Base-by-base conservation (phyloP, 2,329 filamentous ascomycete genomes). In the Salinomyces thailandicus region DNA sequence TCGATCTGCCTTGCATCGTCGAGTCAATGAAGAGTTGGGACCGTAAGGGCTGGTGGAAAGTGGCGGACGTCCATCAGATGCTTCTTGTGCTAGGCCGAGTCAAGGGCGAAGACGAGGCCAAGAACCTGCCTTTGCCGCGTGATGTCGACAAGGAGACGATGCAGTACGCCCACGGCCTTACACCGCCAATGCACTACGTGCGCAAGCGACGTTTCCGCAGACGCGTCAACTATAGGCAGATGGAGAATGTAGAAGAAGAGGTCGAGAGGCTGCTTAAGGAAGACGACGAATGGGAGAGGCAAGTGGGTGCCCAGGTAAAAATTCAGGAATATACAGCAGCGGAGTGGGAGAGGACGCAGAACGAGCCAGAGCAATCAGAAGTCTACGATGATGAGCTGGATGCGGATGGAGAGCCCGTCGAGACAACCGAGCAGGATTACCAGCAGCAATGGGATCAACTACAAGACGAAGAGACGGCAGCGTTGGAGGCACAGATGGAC, bases 11-110 rank as follows among this genome's bases (percentile, higher is more conserved):
- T 0, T 91, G 83, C 41, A 83, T 94, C 39, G 79, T 87, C 4
- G 86, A 94, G 57, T 81, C 79, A 5, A 86, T 91, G 81, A 94
- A 94, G 67, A 87, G 82, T 41, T 94, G 85, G 83, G 86, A 93
- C 57, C 79, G 79, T 53, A 85, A 83, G 53, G 74, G 79, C 13
- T 85, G 87, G 68, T 85, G 87, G 67, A 94, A 94, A 63, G 82
- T 83, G 6, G 81, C 83, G 19, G 86, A 94, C 54, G 75, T 93
- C 20, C 85, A 81, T 48, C 85, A 93, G 63, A 93, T 94, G 82
- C 71, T 93, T 22, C 64, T 93, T 5, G 82, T 89, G 1, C 74
- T 86, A 39, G 79, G 81, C 6, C 67, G 62, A 19, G 79, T 89
- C 13, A 63, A 68, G 31, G 78, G 61, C 54, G 58, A 73, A 55